Evolutionary conservation across 2,329 filamentous ascomycete genomes (phyloP).

Genomic region (Xylariaceae sp.): DNA sequence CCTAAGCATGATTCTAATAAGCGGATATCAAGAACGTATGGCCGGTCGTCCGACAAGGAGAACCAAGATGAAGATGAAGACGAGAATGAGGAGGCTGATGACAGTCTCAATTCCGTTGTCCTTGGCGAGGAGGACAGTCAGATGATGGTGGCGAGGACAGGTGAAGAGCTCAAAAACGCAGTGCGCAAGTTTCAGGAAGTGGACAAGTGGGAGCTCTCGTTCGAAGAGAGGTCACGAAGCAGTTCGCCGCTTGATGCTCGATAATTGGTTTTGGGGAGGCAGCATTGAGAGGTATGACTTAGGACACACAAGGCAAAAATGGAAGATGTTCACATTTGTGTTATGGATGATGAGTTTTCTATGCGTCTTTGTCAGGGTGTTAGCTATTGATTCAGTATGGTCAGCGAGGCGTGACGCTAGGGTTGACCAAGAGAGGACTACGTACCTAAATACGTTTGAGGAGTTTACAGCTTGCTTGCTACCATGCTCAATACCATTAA

Average conservation of each 20-base stretch:
- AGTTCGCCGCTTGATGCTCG: conserved; percentile 61
- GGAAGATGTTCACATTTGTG: conserved; percentile 9
- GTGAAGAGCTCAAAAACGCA: conserved; percentile 64
- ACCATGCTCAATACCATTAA: conserved; percentile 13
- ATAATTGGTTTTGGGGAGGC: conserved; percentile 38
- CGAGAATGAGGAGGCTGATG: conserved; percentile 45
- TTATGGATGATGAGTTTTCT: conserved; percentile 24
- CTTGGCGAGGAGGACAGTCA: conserved; percentile 45
- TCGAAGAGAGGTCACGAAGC: conserved; percentile 66
- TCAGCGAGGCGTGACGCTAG: neutral
- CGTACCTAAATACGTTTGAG: conserved; percentile 21
- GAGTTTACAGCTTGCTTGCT: conserved; percentile 13
- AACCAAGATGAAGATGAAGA: conserved; percentile 52
- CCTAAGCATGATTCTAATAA: conserved; percentile 21
- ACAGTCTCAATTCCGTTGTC: conserved; percentile 44
- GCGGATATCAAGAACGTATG: conserved; percentile 55
- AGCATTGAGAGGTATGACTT: neutral
- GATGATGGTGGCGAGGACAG: conserved; percentile 48
- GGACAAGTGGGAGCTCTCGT: conserved; percentile 72
- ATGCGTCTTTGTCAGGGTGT: conserved; percentile 22
- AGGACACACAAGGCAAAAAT: neutral
- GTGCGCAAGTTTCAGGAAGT: conserved; percentile 72
- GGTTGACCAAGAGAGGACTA: conserved; percentile 5
- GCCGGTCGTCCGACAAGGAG: conserved; percentile 64
- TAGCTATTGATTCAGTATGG: conserved; percentile 23